Conservation (phyloP, 495 filamentous ascomycete genomes). For the Talaromyces thailandensis region DNA sequence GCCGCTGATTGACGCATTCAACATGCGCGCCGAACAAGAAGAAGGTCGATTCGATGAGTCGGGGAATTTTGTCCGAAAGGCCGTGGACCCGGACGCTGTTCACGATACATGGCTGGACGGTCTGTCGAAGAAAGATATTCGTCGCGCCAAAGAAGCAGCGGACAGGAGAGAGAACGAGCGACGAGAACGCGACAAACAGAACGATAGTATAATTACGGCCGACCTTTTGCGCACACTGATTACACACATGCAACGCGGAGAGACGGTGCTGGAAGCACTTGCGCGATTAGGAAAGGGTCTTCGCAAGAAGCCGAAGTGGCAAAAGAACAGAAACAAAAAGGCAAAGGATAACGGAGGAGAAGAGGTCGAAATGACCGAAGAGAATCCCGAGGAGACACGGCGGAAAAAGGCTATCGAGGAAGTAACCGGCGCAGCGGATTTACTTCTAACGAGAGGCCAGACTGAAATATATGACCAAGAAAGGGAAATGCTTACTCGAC, state of each 20-base stretch:
- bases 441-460: slow-evolving; percentile 69
- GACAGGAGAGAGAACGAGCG: slow-evolving; percentile 75
- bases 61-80: slow-evolving; percentile 89
- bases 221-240: slow-evolving; percentile 72
- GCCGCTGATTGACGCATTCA: slow-evolving; percentile 94
- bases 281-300: slow-evolving; percentile 67
- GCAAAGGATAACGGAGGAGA: slow-evolving; percentile 49
- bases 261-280: slow-evolving; percentile 84
- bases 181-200: slow-evolving; percentile 53
- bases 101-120: slow-evolving; percentile 93
- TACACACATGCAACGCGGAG: slow-evolving; percentile 61
- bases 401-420: slow-evolving; percentile 66
- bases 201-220: slow-evolving; percentile 65
- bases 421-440: slow-evolving; percentile 84
- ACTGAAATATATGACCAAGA: slow-evolving; percentile 84
- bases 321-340: slow-evolving; percentile 47
- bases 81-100: slow-evolving; percentile 76
- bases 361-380: slow-evolving; percentile 60
- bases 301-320: slow-evolving; percentile 51
- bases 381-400: slow-evolving; percentile 61
- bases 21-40: slow-evolving; percentile 83
- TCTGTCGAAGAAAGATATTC: slow-evolving; percentile 86
- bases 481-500: slow-evolving; percentile 72
- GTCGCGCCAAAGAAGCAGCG: slow-evolving; percentile 75
- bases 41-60: slow-evolving; percentile 85